These are phyloP conservation scores for Podosphaera xanthii DNA, from an alignment of 2,329 filamentous ascomycete species.

Conservation along the genomic window DNA sequence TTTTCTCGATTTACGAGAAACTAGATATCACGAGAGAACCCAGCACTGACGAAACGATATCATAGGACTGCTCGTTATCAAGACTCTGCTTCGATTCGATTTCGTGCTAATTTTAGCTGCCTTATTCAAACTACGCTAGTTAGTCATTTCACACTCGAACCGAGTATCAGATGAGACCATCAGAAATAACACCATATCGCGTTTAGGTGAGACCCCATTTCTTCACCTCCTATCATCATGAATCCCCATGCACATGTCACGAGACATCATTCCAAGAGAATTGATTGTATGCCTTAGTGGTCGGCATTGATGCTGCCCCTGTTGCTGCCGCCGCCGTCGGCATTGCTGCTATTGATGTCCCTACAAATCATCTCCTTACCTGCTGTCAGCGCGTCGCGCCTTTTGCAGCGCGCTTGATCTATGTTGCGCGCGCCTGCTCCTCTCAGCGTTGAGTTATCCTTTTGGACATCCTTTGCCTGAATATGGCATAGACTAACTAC, in stretches of 20 bases:
- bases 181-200: conserved; percentile 6
- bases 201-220: conserved; percentile 17
- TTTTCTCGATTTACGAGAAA: no score
- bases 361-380: conserved; percentile 5
- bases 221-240: conserved; percentile 1
- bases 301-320: background rate
- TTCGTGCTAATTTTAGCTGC: background rate
- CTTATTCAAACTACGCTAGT: background rate
- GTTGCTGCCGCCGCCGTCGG: background rate
- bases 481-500: conserved; percentile 10
- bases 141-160: conserved; percentile 1
- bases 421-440: conserved; percentile 9
- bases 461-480: background rate
- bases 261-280: background rate
- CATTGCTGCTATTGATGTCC: conserved; percentile 6
- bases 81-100: no score
- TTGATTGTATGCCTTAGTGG: no score
- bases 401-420: conserved; percentile 12
- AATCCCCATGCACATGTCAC: background rate
- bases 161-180: background rate
- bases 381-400: conserved; percentile 12
- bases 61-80: no score
- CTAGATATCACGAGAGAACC: no score
- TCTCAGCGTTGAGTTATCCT: conserved; percentile 4
- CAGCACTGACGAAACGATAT: no score